A percentile compares a stretch with the other conserved stretches of the same genome.
Conservation (phyloP, 2,329 filamentous ascomycete species). For the Stemphylium beticola region DNA sequence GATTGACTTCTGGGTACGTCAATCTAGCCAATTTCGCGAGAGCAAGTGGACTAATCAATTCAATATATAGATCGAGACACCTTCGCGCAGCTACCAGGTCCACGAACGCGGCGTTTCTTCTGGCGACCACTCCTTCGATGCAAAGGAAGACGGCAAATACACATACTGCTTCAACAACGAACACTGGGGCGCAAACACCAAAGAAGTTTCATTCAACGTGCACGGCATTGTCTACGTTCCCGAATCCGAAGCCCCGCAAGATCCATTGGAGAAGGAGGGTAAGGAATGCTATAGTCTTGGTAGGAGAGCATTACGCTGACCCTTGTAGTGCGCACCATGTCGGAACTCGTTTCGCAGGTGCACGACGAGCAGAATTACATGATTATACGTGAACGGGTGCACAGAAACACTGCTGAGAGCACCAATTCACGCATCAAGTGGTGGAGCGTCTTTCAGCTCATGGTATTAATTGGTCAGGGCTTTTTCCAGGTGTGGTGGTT, state of each 20-base stretch:
- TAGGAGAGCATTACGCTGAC: constrained; percentile 18
- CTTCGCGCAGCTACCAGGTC: constrained; percentile 74
- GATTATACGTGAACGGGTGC: constrained; percentile 89
- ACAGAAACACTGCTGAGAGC: constrained; percentile 98
- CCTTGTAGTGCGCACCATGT: constrained; percentile 74
- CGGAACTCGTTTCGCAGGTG: constrained; percentile 86
- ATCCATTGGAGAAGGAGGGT: constrained; percentile 92
- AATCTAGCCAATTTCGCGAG: background rate
- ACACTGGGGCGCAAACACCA: constrained; percentile 93
- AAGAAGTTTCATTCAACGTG: constrained; percentile 99
- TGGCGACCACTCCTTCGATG: constrained; percentile 92
- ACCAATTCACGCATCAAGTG: constrained; percentile 98
- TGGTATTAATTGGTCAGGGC: constrained; percentile 86
- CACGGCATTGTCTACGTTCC: constrained; percentile 98
- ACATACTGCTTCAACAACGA: constrained; percentile 99
- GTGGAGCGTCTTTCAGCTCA: constrained; percentile 98
- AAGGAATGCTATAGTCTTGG: constrained; percentile 36
- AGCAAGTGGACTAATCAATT: constrained; percentile 12
- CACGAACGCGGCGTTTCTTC: constrained; percentile 83
- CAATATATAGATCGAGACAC: constrained; percentile 73
- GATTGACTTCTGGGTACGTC: constrained; percentile 92
- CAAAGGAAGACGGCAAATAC: constrained; percentile 84
- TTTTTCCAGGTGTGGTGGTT: constrained; percentile 99
- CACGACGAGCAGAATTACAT: constrained; percentile 99
- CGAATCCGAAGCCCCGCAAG: constrained; percentile 80